A percentile compares a stretch with the other conserved stretches of the same genome.
Evolutionary conservation across 768 basidiomycete species (phyloP).

Genomic region (Termitomyces sp.): DNA sequence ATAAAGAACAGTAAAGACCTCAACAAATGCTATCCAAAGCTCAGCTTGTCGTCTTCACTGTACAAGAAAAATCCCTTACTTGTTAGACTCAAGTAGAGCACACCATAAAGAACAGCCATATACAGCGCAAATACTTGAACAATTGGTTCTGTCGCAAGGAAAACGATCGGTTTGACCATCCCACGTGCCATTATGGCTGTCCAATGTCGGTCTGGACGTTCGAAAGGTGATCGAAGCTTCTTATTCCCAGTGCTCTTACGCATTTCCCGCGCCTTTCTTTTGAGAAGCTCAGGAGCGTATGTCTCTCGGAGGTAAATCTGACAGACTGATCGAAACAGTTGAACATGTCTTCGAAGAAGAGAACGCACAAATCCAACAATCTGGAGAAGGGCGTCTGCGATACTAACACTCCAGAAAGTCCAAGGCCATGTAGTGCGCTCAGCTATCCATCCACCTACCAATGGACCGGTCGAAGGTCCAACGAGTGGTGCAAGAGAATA

Average conservation of each 20-base stretch:
- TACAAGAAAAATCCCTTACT: constrained; percentile 19
- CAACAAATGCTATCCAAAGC: constrained; percentile 41
- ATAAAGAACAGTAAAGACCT: constrained; percentile 46
- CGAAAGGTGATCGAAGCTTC: constrained; percentile 37
- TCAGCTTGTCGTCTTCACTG: background rate
- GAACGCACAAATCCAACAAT: constrained; percentile 42
- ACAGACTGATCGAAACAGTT: background rate
- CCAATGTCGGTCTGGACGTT: constrained; percentile 36
- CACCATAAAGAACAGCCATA: constrained; percentile 55
- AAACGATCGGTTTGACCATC: constrained; percentile 51
- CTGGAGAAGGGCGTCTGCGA: constrained; percentile 44
- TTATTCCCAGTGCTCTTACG: constrained; percentile 26
- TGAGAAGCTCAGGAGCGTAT: constrained; percentile 46
- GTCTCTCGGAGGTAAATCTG: constrained; percentile 31
- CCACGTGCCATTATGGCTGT: constrained; percentile 38
- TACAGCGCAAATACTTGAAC: constrained; percentile 55
- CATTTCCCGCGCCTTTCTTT: constrained; percentile 30
- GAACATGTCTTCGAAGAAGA: background rate
- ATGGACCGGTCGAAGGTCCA: constrained; percentile 34
- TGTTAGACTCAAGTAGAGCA: constrained; percentile 36
- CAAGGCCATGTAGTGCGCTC: constrained; percentile 51
- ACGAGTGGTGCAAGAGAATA: constrained; percentile 53
- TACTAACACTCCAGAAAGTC: constrained; percentile 57
- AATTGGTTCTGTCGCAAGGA: constrained; percentile 55
- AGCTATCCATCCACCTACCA: constrained; percentile 40